These are phyloP conservation scores for Penicillium sp. DNA, from an alignment of 2,329 filamentous ascomycete genomes.

Conservation along the genomic window DNA sequence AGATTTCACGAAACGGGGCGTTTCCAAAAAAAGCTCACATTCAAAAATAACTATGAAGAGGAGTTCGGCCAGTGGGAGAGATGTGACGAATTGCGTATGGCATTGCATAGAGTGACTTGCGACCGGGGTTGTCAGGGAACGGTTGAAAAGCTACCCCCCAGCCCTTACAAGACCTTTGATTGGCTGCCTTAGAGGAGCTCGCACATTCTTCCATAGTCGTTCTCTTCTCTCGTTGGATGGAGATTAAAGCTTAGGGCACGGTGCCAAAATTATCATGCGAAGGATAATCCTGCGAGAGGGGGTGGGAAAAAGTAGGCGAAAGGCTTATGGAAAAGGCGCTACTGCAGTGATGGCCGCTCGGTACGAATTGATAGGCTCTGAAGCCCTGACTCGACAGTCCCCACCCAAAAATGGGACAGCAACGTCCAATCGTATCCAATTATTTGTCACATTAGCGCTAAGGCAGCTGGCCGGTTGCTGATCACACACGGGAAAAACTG, in stretches of 20 bases:
- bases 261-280: background rate
- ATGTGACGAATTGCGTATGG: background rate
- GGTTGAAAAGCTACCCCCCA: background rate
- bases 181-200: background rate
- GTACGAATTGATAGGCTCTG: background rate
- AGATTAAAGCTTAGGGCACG: background rate
- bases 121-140: background rate
- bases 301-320: background rate
- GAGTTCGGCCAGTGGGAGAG: background rate
- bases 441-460: background rate
- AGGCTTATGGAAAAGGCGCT: background rate
- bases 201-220: background rate
- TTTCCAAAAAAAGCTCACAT: background rate
- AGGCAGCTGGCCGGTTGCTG: background rate
- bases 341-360: background rate
- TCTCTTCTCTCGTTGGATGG: background rate
- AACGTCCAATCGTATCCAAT: background rate
- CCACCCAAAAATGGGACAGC: background rate
- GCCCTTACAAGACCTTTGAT: background rate
- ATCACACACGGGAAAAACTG: background rate
- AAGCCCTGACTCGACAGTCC: background rate
- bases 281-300: background rate
- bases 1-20: background rate
- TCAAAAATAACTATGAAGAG: background rate
- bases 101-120: background rate